phyloP scores from a whole-genome alignment of 495 filamentous ascomycete species.

The Penicillium canescens region DNA sequence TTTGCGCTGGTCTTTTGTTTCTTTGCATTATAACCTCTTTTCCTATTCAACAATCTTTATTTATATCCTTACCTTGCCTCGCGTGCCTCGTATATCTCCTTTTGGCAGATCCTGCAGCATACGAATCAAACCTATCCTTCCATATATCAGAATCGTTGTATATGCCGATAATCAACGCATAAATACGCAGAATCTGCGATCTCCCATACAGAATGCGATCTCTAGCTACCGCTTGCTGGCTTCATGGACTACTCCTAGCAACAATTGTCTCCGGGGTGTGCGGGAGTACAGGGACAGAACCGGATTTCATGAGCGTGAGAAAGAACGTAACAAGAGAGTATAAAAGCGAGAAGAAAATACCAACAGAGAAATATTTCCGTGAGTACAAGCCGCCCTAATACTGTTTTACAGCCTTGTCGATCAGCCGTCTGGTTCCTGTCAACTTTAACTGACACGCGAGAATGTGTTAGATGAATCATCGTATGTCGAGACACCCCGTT shows the following conservation, averaged over 20 bases:
- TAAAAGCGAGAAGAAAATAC: constrained; percentile 45
- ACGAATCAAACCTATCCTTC: too few relatives aligned
- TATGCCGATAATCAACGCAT: too few relatives aligned
- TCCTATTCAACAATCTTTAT: too few relatives aligned
- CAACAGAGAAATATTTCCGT: constrained; percentile 62
- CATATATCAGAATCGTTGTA: constrained; percentile 6
- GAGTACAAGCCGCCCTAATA: constrained; percentile 25
- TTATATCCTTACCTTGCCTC: too few relatives aligned
- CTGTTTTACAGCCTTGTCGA: neutral
- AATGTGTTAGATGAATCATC: constrained; percentile 49
- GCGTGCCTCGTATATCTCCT: too few relatives aligned
- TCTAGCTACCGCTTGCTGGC: constrained; percentile 2
- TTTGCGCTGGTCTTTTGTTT: too few relatives aligned
- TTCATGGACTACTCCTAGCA: constrained; percentile 23
- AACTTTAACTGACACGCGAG: constrained; percentile 7
- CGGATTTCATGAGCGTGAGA: constrained; percentile 46
- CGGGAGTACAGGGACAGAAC: constrained; percentile 15
- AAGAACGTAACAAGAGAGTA: constrained; percentile 46
- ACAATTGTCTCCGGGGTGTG: constrained; percentile 7
- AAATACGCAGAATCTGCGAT: too few relatives aligned
- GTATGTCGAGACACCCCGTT: constrained; percentile 37
- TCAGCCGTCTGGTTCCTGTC: neutral
- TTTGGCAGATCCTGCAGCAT: too few relatives aligned
- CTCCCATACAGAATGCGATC: constrained; percentile 6
- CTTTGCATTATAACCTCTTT: too few relatives aligned